These are phyloP conservation scores for Fagus crenata DNA, from an alignment of 306 rosid species.

Conservation along the genomic window DNA sequence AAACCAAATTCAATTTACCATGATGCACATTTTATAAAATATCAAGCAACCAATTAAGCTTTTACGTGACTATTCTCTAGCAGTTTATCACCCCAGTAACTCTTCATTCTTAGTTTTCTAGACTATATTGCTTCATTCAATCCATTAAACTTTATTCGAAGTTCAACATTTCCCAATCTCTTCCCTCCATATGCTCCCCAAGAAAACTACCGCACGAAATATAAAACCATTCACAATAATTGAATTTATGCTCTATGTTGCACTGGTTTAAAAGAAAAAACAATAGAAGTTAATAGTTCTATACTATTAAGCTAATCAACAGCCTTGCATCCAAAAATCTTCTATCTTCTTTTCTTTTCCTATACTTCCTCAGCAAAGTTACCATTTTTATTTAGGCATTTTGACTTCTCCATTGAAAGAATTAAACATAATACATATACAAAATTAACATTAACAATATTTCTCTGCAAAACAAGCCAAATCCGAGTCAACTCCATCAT, in stretches of 20 bases:
- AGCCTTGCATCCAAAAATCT: neutral
- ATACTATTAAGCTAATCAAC: neutral
- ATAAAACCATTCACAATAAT: neutral
- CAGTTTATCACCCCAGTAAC: neutral
- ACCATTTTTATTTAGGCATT: neutral
- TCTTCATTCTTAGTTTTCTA: no score
- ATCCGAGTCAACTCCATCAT: no score
- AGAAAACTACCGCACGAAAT: neutral
- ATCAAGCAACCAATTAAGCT: neutral
- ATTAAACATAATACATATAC: neutral
- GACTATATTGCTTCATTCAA: no score
- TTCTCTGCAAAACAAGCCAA: neutral
- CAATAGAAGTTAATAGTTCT: neutral
- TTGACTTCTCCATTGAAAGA: neutral
- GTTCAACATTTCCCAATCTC: neutral
- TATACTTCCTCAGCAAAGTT: neutral
- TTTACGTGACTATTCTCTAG: neutral
- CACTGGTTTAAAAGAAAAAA: neutral
- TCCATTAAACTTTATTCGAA: neutral
- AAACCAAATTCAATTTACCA: neutral
- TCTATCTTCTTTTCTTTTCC: neutral
- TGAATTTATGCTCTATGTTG: neutral
- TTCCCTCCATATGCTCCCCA: neutral
- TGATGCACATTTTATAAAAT: neutral
- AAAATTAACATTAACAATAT: neutral